Conservation (phyloP, 345 rosid species). For the Sisymbrium altissimum region DNA sequence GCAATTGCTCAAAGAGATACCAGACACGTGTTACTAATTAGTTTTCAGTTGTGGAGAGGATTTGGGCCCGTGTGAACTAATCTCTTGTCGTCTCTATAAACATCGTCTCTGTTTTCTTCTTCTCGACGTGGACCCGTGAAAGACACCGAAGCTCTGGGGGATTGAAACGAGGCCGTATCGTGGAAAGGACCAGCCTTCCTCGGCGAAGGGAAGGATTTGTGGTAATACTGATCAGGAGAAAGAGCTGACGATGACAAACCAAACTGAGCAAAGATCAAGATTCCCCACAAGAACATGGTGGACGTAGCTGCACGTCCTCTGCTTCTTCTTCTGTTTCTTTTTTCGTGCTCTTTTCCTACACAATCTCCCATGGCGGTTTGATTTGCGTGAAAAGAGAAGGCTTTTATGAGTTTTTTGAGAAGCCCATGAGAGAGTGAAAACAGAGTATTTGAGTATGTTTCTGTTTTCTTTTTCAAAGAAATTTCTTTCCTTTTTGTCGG, state of each 20-base stretch:
- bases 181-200: slow-evolving; percentile 43
- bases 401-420: slow-evolving; percentile 9
- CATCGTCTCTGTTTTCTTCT: slow-evolving; percentile 39
- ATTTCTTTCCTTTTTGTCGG: not conserved
- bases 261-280: slow-evolving; percentile 43
- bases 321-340: slow-evolving; percentile 14
- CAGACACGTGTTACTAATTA: slow-evolving; percentile 12
- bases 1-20: slow-evolving; percentile 9
- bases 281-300: slow-evolving; percentile 42
- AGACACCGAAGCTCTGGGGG: slow-evolving; percentile 34
- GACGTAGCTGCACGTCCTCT: not conserved
- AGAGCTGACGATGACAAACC: slow-evolving; percentile 35
- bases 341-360: not conserved
- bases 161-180: slow-evolving; percentile 28
- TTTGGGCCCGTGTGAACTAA: slow-evolving; percentile 88
- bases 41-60: slow-evolving; percentile 77
- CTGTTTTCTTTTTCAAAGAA: slow-evolving; percentile 1
- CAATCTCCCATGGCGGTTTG: slow-evolving; percentile 27
- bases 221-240: slow-evolving; percentile 33
- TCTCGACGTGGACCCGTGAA: slow-evolving; percentile 22
- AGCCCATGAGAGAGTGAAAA: slow-evolving; percentile 22
- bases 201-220: slow-evolving; percentile 28
- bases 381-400: not conserved
- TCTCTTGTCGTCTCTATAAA: slow-evolving; percentile 77
- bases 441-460: slow-evolving; percentile 11